Base-by-base conservation (phyloP, 352 stramenopile genomes). In the Phytophthora pinifolia region DNA sequence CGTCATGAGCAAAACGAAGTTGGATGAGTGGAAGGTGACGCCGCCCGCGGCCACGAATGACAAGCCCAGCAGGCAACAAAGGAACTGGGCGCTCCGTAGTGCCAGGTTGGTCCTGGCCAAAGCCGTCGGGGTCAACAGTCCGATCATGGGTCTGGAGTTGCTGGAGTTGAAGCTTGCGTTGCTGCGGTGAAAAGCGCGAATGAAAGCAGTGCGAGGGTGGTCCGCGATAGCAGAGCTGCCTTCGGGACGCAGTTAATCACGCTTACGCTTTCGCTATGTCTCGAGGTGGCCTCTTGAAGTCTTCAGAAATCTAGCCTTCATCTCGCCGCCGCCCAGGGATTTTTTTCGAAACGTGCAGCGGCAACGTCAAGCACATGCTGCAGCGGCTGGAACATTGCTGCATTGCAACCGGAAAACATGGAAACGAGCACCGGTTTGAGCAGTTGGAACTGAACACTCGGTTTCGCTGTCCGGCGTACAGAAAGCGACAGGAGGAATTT, bases 1-100 rank as follows among this genome's bases (percentile, higher is more conserved):
- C 22, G 65, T 67, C 58, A 87, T 76, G 44, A 89, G 54, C 15
- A 84, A 51, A 2, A 53, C 64, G 46, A 89, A 89, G 25, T 66
- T 84, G 45, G 74, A 74, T 14, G 58, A 58, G 50, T 73, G 57
- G 33, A 57, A 39, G 34, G 59, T 58, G 62, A 75, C 59, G 9
- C 65, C 63, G n/a, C 63, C 65, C 1, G 65, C 75, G n/a, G 68
- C 64, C 20, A 70, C 67, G 27, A 64, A 72, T 1, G 60, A 46
- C 44, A 89, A 43, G n/a, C 70, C 73, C 31, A 86, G 36, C 31
- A 88, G 54, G 56, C 73, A 83, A 41, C 65, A 74, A 1, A 79
- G 13, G 55, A 86, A 74, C 59, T 89, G 75, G 2, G 58, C 13
- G 3, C 13, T 50, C 43, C 71, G 73, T 6, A 71, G 45, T 0